Percentiles rank a stretch among this genome's conserved stretches.
Conservation (phyloP, 2,329 filamentous ascomycete genomes). For the Fusarium bulbicola region DNA sequence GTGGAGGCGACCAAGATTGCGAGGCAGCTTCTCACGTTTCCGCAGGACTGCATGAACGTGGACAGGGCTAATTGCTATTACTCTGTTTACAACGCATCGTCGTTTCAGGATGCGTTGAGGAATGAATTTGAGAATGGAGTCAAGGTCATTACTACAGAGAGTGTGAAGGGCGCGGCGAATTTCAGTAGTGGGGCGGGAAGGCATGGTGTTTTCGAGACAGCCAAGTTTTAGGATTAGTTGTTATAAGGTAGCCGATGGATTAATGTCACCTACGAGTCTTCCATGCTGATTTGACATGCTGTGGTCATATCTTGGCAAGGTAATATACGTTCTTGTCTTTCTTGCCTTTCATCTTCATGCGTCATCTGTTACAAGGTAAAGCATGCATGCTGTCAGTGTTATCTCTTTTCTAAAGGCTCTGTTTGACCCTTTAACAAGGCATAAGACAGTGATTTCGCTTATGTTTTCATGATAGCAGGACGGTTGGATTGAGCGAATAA, state of each 20-base stretch:
- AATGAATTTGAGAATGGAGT: slow-evolving; percentile 16
- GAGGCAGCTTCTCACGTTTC: slow-evolving; percentile 3
- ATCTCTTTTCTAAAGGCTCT: too few species aligned
- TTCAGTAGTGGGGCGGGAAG: slow-evolving; percentile 2
- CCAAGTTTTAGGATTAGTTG: neutral
- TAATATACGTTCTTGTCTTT: too few species aligned
- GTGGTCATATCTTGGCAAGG: too few species aligned
- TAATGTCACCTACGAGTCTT: too few species aligned
- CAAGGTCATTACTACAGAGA: neutral
- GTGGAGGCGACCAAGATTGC: slow-evolving; percentile 13
- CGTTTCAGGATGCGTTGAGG: slow-evolving; percentile 12
- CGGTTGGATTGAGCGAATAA: too few species aligned
- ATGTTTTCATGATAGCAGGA: too few species aligned
- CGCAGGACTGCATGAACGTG: slow-evolving; percentile 9
- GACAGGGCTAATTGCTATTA: slow-evolving; percentile 8
- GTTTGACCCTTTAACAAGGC: too few species aligned
- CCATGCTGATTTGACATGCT: too few species aligned
- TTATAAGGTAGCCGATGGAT: neutral
- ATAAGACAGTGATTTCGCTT: too few species aligned
- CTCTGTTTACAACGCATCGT: neutral
- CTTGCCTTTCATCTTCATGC: too few species aligned
- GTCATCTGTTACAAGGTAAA: too few species aligned
- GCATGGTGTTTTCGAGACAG: neutral
- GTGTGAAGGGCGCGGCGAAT: neutral
- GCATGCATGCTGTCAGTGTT: too few species aligned